Evolutionary conservation across 768 basidiomycete genomes (phyloP).

Genomic region (Leucosporidium scottii): DNA sequence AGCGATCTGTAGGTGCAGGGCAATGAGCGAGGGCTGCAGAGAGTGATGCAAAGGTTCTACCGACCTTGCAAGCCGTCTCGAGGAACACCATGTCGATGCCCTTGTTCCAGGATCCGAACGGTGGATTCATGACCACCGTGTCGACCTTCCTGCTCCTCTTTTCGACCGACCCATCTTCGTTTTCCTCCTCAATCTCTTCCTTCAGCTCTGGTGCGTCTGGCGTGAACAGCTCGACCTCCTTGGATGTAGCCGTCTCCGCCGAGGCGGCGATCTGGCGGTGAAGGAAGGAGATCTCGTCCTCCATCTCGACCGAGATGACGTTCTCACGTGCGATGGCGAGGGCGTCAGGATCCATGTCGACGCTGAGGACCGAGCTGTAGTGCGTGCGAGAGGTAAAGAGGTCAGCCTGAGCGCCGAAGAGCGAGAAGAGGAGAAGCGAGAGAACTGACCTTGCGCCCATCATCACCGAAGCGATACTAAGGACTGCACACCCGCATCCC

Average conservation of each 20-base stretch:
- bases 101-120: conserved; percentile 35
- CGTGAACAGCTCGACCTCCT: background rate
- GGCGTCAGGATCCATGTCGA: conserved; percentile 35
- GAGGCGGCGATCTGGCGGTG: conserved; percentile 26
- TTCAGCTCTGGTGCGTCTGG: background rate
- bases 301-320: conserved; percentile 34
- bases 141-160: conserved; percentile 15
- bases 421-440: background rate
- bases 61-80: conserved; percentile 33
- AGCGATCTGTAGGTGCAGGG: conserved; percentile 24
- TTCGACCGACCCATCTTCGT: background rate
- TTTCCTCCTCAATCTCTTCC: background rate
- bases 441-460: conserved; percentile 32
- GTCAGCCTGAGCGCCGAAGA: background rate
- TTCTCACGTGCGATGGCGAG: conserved; percentile 34
- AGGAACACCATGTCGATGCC: conserved; percentile 39
- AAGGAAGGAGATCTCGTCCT: conserved; percentile 33
- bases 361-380: conserved; percentile 31
- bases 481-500: conserved; percentile 34
- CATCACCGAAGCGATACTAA: conserved; percentile 34
- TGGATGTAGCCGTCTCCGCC: background rate
- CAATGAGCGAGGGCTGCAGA: background rate
- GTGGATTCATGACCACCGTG: conserved; percentile 35
- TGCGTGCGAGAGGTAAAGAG: background rate
- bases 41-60: background rate